These are phyloP conservation scores for Lachnum nothofagi DNA, from an alignment of 2,329 filamentous ascomycete species.

Conservation along the genomic window DNA sequence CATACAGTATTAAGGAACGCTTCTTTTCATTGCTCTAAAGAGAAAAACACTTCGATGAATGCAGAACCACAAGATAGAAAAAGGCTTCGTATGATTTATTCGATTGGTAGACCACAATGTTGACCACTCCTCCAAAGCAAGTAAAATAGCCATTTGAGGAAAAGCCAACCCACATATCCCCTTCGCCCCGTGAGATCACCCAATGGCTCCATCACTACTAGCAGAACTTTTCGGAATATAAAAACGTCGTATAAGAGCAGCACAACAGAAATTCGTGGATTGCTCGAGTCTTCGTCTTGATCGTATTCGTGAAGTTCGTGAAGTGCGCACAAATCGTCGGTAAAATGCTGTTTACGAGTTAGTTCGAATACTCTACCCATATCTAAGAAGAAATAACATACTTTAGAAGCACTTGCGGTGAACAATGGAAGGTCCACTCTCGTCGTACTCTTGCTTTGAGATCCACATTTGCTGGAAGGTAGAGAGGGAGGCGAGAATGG, in stretches of 20 bases:
- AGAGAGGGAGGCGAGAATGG: conserved; percentile 96
- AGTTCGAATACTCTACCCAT: not conserved
- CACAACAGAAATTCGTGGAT: conserved; percentile 26
- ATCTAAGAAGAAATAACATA: conserved; percentile 33
- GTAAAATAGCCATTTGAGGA: conserved; percentile 29
- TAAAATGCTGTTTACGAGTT: conserved; percentile 14
- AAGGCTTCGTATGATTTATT: conserved; percentile 30
- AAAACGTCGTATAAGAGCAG: conserved; percentile 29
- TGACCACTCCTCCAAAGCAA: conserved; percentile 27
- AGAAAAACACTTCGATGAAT: conserved; percentile 20
- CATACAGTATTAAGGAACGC: conserved; percentile 2
- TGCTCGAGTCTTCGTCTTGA: conserved; percentile 30
- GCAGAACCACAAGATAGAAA: conserved; percentile 19
- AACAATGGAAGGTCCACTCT: conserved; percentile 98
- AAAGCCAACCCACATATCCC: conserved; percentile 23
- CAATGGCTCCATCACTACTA: conserved; percentile 32
- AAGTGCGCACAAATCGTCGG: conserved; percentile 29
- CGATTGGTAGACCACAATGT: conserved; percentile 30
- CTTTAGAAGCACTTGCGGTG: conserved; percentile 99
- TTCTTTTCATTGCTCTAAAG: conserved; percentile 24
- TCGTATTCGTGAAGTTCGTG: conserved; percentile 33
- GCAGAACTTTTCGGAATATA: conserved; percentile 33
- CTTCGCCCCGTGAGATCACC: conserved; percentile 28
- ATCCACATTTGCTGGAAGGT: conserved; percentile 99
- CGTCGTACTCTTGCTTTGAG: conserved; percentile 99